These are phyloP conservation scores for Zygoascus bituminiphila DNA, from an alignment of 805 yeast species.

Conservation along the genomic window DNA sequence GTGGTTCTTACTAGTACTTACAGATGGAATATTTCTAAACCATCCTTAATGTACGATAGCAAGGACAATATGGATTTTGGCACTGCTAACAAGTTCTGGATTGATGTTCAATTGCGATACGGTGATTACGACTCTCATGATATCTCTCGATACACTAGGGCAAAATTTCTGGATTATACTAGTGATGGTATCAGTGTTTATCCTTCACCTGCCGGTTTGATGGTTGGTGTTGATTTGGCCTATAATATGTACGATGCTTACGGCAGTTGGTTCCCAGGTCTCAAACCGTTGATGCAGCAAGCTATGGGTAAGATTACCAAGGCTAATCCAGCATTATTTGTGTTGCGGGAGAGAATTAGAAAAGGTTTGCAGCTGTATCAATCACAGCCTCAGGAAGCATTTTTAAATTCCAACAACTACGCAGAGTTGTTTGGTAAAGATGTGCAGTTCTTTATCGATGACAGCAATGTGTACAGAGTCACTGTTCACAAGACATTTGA, in stretches of 20 bases:
- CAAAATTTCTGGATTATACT: constrained; percentile 89
- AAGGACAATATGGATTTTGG: constrained; percentile 55
- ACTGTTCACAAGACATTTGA: constrained; percentile 86
- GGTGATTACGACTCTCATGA: constrained; percentile 99
- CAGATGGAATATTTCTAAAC: constrained; percentile 71
- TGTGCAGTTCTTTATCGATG: constrained; percentile 81
- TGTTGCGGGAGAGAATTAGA: constrained; percentile 84
- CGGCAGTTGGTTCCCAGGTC: constrained; percentile 96
- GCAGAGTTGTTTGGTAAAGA: constrained; percentile 83
- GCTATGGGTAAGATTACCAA: constrained; percentile 93
- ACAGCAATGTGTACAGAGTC: constrained; percentile 88
- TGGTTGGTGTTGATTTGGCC: constrained; percentile 87
- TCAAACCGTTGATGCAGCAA: constrained; percentile 80
- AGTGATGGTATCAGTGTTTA: constrained; percentile 76
- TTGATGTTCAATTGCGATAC: constrained; percentile 88
- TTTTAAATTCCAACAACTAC: constrained; percentile 80
- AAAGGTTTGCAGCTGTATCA: constrained; percentile 91
- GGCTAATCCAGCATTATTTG: constrained; percentile 87
- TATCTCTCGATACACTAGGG: constrained; percentile 84
- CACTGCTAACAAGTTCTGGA: constrained; percentile 67
- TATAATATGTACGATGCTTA: constrained; percentile 94
- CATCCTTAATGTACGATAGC: constrained; percentile 68
- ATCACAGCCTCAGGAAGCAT: constrained; percentile 87
- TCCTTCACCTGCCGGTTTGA: constrained; percentile 88
- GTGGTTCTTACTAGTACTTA: constrained; percentile 64